phyloP scores from a whole-genome alignment of 768 basidiomycete genomes.

The Amanita inopinata region DNA sequence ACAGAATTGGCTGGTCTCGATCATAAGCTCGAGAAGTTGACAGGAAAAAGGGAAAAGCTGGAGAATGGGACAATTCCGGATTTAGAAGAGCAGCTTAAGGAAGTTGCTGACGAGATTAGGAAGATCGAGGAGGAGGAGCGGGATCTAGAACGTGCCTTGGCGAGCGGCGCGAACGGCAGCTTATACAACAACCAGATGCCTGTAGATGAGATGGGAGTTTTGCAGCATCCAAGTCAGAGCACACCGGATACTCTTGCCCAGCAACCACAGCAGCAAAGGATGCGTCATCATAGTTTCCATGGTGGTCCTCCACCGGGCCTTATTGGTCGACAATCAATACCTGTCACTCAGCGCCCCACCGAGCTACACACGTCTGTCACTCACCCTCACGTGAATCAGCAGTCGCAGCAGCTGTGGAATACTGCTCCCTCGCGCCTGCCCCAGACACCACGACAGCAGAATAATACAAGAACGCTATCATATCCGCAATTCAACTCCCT shows the following conservation, averaged over 20 bases:
- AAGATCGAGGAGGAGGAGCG: slow-evolving; percentile 25
- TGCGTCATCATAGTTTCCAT: slow-evolving; percentile 6
- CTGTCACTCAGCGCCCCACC: background rate
- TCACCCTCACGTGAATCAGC: background rate
- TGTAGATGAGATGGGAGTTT: slow-evolving; percentile 8
- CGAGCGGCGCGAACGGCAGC: background rate
- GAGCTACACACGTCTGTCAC: background rate
- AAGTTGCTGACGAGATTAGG: slow-evolving; percentile 54
- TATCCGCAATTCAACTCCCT: slow-evolving; percentile 4
- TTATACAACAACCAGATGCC: slow-evolving; percentile 6
- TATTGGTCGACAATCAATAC: slow-evolving; percentile 11
- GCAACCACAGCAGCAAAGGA: slow-evolving; percentile 1
- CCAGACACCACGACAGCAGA: slow-evolving; percentile 2
- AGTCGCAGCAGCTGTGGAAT: slow-evolving; percentile 5
- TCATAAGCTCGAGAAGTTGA: slow-evolving; percentile 60
- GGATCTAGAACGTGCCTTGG: slow-evolving; percentile 15
- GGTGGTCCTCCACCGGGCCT: slow-evolving; percentile 11
- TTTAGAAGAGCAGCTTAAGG: slow-evolving; percentile 56
- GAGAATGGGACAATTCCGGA: slow-evolving; percentile 50
- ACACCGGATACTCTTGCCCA: background rate
- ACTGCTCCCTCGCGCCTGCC: background rate
- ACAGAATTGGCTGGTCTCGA: slow-evolving; percentile 46
- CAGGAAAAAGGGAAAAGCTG: slow-evolving; percentile 54
- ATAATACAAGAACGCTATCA: background rate
- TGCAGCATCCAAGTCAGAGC: background rate